These are phyloP conservation scores for Hypomyces perniciosus DNA, from an alignment of 2,329 filamentous ascomycete species.

Conservation along the genomic window DNA sequence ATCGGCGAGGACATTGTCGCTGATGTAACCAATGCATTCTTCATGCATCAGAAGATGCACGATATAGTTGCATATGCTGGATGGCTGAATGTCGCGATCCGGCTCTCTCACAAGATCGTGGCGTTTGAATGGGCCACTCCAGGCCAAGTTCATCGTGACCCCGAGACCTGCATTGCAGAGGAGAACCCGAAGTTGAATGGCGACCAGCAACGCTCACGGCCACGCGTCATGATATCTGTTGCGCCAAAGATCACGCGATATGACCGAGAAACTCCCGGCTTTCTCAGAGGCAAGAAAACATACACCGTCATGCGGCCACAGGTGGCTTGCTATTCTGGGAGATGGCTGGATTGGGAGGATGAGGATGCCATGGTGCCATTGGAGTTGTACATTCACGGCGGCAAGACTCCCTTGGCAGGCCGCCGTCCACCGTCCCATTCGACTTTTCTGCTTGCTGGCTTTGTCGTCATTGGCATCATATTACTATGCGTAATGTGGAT, in stretches of 20 bases:
- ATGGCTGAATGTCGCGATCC: conserved; percentile 25
- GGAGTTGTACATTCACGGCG: conserved; percentile 16
- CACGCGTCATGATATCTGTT: conserved; percentile 29
- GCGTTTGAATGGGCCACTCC: conserved; percentile 24
- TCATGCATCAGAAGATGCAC: conserved; percentile 24
- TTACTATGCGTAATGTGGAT: too few relatives aligned
- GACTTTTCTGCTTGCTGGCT: background rate
- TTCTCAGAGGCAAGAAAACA: conserved; percentile 13
- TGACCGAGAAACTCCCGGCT: conserved; percentile 10
- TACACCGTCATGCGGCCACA: conserved; percentile 22
- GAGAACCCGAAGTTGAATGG: conserved; percentile 1
- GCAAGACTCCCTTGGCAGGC: background rate
- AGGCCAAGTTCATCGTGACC: conserved; percentile 20
- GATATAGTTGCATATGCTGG: conserved; percentile 25
- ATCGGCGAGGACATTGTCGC: conserved; percentile 12
- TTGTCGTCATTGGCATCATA: too few relatives aligned
- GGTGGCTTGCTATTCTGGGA: conserved; percentile 26
- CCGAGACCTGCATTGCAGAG: conserved; percentile 19
- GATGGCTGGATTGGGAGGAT: conserved; percentile 19
- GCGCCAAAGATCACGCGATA: conserved; percentile 22
- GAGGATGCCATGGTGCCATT: conserved; percentile 14
- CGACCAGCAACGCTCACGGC: background rate
- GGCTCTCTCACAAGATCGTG: conserved; percentile 20
- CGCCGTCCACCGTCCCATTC: background rate
- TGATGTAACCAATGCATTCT: conserved; percentile 4